A percentile compares a stretch with the other conserved stretches of the same genome.
Conservation (phyloP, 352 stramenopile species). For the Pythium dissotocum region DNA sequence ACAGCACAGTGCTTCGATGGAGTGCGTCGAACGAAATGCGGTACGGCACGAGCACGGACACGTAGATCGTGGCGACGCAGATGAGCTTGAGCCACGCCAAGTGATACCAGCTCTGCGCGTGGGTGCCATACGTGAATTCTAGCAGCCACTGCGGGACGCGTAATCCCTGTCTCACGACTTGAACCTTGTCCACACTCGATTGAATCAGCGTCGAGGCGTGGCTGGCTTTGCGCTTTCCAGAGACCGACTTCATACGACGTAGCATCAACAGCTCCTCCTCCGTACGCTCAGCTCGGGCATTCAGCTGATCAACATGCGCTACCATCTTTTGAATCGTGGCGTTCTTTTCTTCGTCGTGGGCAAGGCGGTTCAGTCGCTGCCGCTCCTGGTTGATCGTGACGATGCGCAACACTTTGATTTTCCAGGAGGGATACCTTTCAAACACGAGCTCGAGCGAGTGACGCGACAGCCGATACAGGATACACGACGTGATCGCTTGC, state of each 20-base stretch:
- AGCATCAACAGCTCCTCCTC: slow-evolving; percentile 42
- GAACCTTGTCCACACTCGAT: slow-evolving; percentile 3
- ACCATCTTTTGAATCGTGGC: slow-evolving; percentile 31
- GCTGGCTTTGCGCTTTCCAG: slow-evolving; percentile 18
- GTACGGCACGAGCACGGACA: slow-evolving; percentile 54
- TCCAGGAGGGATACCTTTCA: slow-evolving; percentile 69
- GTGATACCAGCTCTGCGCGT: slow-evolving; percentile 50
- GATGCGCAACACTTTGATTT: slow-evolving; percentile 65
- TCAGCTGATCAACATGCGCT: slow-evolving; percentile 36
- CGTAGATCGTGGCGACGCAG: slow-evolving; percentile 38
- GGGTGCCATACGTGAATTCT: slow-evolving; percentile 31
- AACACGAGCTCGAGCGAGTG: slow-evolving; percentile 72
- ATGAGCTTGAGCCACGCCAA: slow-evolving; percentile 52
- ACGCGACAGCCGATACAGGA: slow-evolving; percentile 69
- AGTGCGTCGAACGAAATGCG: slow-evolving; percentile 51
- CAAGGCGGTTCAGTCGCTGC: slow-evolving; percentile 44
- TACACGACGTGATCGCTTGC: slow-evolving; percentile 58
- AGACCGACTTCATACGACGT: slow-evolving; percentile 32
- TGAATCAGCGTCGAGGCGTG: slow-evolving; percentile 1
- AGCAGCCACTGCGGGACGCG: slow-evolving; percentile 1
- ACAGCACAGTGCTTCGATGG: slow-evolving; percentile 28
- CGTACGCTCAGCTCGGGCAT: slow-evolving; percentile 34
- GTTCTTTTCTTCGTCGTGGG: slow-evolving; percentile 45
- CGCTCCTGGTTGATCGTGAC: slow-evolving; percentile 61
- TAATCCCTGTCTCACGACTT: background rate